phyloP scores from a whole-genome alignment of 2,329 filamentous ascomycete species.

The Cordyceps cateniannulata region DNA sequence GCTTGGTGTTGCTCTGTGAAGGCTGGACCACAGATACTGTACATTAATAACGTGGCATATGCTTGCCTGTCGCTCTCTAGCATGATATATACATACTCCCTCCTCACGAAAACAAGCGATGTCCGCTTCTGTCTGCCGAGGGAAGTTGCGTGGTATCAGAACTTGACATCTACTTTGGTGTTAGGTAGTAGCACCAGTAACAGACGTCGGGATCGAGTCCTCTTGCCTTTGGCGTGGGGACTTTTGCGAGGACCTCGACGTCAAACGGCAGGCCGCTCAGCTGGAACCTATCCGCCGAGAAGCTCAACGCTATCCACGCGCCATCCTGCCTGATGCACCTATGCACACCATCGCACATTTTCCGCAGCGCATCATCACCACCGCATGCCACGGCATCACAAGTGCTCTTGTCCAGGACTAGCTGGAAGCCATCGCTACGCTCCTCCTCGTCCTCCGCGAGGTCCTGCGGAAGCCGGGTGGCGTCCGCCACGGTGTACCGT shows the following conservation, averaged over 20 bases:
- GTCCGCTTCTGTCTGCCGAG: neutral
- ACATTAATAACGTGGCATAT: neutral
- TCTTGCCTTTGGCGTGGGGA: constrained; percentile 34
- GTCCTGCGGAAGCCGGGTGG: constrained; percentile 32
- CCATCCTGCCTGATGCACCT: constrained; percentile 29
- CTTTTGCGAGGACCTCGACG: constrained; percentile 34
- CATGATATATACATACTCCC: neutral
- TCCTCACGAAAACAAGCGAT: neutral
- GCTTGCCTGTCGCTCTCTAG: neutral
- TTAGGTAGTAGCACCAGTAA: constrained; percentile 39
- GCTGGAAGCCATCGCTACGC: constrained; percentile 28
- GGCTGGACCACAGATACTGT: neutral
- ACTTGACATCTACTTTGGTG: constrained; percentile 20
- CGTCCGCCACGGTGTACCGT: constrained; percentile 39
- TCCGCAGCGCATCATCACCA: constrained; percentile 29
- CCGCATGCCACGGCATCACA: constrained; percentile 42
- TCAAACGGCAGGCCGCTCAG: constrained; percentile 32
- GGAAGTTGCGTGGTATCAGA: neutral
- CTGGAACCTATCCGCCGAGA: constrained; percentile 36
- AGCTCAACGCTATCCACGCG: constrained; percentile 43
- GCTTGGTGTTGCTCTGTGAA: neutral
- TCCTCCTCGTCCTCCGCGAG: neutral
- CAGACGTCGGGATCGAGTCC: constrained; percentile 40
- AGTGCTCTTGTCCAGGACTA: constrained; percentile 45
- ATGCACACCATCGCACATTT: constrained; percentile 33